Percentiles rank a stretch among this genome's conserved stretches.
Evolutionary conservation across 2,329 filamentous ascomycete genomes (phyloP).

Genomic region (Talaromyces rugulosus): DNA sequence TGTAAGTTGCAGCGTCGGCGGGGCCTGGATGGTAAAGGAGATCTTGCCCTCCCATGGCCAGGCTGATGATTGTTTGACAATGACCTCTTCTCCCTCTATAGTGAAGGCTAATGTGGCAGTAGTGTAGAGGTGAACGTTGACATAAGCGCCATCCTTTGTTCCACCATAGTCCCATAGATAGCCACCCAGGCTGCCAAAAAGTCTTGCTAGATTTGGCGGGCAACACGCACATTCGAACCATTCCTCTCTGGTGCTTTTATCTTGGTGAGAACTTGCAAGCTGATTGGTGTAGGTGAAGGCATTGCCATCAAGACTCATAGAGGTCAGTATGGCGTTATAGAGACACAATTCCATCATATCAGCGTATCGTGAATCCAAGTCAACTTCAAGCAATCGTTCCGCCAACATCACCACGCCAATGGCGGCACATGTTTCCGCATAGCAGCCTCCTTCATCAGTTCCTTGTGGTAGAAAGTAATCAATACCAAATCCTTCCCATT

Average conservation of each 20-base stretch:
- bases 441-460: conserved; percentile 59
- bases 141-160: conserved; percentile 23
- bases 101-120: conserved; percentile 31
- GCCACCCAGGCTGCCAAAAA: conserved; percentile 53
- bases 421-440: conserved; percentile 58
- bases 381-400: conserved; percentile 27
- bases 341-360: conserved; percentile 60
- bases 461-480: conserved; percentile 57
- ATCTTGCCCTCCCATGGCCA: conserved; percentile 57
- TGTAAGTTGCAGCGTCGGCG: conserved; percentile 16
- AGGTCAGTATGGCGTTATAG: conserved; percentile 58
- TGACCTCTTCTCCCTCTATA: conserved; percentile 27
- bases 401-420: conserved; percentile 2
- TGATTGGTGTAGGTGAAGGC: conserved; percentile 61
- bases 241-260: conserved; percentile 48
- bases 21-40: conserved; percentile 38
- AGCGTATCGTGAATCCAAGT: conserved; percentile 44
- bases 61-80: conserved; percentile 48
- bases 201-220: conserved; percentile 55
- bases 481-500: conserved; percentile 59
- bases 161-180: conserved; percentile 43
- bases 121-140: conserved; percentile 22
- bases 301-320: conserved; percentile 53
- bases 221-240: conserved; percentile 61
- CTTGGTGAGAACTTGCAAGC: conserved; percentile 50